Conservation (phyloP, 257 asterid species). For the Solanum chiquidenum region DNA sequence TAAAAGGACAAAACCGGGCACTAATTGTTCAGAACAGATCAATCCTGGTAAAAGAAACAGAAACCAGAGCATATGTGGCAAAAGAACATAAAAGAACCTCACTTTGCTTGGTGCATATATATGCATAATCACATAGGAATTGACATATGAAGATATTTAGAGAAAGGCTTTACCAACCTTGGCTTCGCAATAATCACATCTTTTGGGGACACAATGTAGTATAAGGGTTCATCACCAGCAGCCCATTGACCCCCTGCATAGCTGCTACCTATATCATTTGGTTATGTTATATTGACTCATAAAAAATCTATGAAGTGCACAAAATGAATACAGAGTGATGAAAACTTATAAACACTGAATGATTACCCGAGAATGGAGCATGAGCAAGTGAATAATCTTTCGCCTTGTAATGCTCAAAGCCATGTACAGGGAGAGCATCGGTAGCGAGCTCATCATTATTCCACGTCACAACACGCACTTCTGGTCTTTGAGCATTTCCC, state of each 20-base stretch:
- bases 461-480: constrained; percentile 92
- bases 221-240: constrained; percentile 96
- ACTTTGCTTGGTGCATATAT: background rate
- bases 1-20: background rate
- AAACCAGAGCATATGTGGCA: background rate
- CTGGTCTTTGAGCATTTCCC: constrained; percentile 99
- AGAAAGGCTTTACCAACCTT: constrained; percentile 43
- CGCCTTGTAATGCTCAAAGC: constrained; percentile 98
- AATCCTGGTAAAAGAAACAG: background rate
- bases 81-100: background rate
- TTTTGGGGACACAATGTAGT: constrained; percentile 93
- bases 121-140: constrained; percentile 1
- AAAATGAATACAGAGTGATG: background rate
- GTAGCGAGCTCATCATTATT: constrained; percentile 90
- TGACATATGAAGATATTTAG: background rate
- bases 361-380: constrained; percentile 90
- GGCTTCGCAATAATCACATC: constrained; percentile 99
- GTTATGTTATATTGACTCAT: background rate
- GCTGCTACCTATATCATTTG: constrained; percentile 71
- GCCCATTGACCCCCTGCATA: constrained; percentile 99
- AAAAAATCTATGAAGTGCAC: background rate
- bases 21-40: background rate
- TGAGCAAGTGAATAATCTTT: constrained; percentile 93
- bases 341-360: constrained; percentile 8
- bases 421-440: constrained; percentile 92